Conservation (phyloP, 2,329 filamentous ascomycete species). For the Colletotrichum acutatum region DNA sequence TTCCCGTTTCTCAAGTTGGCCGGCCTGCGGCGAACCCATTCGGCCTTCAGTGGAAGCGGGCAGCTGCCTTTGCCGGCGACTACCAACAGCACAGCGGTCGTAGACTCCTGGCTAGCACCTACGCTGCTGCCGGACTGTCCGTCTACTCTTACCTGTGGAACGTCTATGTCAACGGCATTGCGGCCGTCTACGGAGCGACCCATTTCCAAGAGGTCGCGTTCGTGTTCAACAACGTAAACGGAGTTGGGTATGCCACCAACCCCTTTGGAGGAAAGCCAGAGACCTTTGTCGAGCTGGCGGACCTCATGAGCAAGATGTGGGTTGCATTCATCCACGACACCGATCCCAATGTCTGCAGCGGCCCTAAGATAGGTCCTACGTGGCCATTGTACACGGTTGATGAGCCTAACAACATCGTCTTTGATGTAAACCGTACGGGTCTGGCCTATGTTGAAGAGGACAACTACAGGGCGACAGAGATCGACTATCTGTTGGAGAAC, state of each 20-base stretch:
- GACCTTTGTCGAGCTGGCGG: slow-evolving; percentile 53
- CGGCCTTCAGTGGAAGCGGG: slow-evolving; percentile 72
- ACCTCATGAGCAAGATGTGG: slow-evolving; percentile 63
- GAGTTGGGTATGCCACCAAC: slow-evolving; percentile 61
- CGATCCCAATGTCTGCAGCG: slow-evolving; percentile 50
- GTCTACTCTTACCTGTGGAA: slow-evolving; percentile 67
- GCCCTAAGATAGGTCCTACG: slow-evolving; percentile 2
- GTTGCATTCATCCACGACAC: slow-evolving; percentile 58
- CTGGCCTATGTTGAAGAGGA: slow-evolving; percentile 55
- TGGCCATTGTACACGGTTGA: slow-evolving; percentile 58
- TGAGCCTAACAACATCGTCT: slow-evolving; percentile 58
- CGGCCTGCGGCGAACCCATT: slow-evolving; percentile 65
- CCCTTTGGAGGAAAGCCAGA: slow-evolving; percentile 54
- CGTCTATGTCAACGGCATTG: slow-evolving; percentile 42
- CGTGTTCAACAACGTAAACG: slow-evolving; percentile 63
- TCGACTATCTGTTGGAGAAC: slow-evolving; percentile 48
- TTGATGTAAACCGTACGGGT: slow-evolving; percentile 58
- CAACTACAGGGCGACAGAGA: slow-evolving; percentile 53
- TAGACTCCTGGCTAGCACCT: slow-evolving; percentile 62
- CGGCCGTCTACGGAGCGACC: slow-evolving; percentile 38
- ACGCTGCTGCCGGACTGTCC: slow-evolving; percentile 57
- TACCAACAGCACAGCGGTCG: slow-evolving; percentile 65
- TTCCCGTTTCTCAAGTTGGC: slow-evolving; percentile 54
- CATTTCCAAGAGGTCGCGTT: slow-evolving; percentile 44
- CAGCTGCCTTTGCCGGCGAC: slow-evolving; percentile 72